Conservation (phyloP, 2,329 filamentous ascomycete genomes). For the Phialemonium atrogriseum region DNA sequence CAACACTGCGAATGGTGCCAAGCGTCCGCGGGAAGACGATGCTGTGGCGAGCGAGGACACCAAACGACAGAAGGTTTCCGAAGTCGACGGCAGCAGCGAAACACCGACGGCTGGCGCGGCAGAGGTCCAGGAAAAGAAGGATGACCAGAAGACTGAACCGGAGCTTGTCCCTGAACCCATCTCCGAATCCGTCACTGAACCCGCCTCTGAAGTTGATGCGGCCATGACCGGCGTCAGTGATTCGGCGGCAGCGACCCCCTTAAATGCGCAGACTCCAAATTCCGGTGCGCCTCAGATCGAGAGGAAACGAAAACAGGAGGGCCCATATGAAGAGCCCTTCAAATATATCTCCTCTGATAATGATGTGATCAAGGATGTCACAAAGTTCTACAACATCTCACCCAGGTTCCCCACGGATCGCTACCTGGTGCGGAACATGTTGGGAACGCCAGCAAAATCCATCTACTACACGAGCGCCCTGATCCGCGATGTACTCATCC, state of each 20-base stretch:
- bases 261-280: slow-evolving; percentile 15
- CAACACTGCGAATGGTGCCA: slow-evolving; percentile 17
- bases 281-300: slow-evolving; percentile 23
- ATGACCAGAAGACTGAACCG: slow-evolving; percentile 31
- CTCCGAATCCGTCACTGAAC: too few species aligned
- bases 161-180: slow-evolving; percentile 11
- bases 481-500: slow-evolving; percentile 72
- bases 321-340: slow-evolving; percentile 79
- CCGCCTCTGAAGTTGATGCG: slow-evolving; percentile 7
- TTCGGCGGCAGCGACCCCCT: slow-evolving; percentile 8
- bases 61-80: slow-evolving; percentile 34
- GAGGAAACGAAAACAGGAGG: slow-evolving; percentile 34
- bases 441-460: slow-evolving; percentile 80
- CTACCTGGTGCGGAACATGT: slow-evolving; percentile 92
- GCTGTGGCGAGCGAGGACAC: slow-evolving; percentile 23
- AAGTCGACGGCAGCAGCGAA: slow-evolving; percentile 13
- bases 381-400: slow-evolving; percentile 77
- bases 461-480: slow-evolving; percentile 92
- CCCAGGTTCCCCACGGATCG: slow-evolving; percentile 78
- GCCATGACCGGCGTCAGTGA: slow-evolving; percentile 8
- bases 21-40: slow-evolving; percentile 23
- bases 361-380: slow-evolving; percentile 68
- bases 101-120: slow-evolving; percentile 11
- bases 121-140: slow-evolving; percentile 13
- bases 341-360: slow-evolving; percentile 76